A percentile compares a stretch with the other conserved stretches of the same genome.
Evolutionary conservation across 306 rosid species (phyloP).

Genomic region (Neltuma alba): DNA sequence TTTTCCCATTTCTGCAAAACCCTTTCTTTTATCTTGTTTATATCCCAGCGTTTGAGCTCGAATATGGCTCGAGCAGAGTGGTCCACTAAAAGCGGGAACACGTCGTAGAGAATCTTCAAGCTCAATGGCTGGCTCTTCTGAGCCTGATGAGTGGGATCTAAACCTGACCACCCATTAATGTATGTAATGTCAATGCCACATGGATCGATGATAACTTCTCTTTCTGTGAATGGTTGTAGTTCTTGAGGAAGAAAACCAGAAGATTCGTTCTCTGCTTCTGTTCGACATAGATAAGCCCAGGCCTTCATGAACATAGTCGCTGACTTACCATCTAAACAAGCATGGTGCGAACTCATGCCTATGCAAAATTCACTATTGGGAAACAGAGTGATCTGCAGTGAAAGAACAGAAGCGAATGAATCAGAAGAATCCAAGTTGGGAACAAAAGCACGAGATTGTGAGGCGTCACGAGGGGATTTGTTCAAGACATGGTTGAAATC

Average conservation of each 20-base stretch:
- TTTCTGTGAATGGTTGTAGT: constrained; percentile 37
- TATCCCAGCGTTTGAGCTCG: constrained; percentile 13
- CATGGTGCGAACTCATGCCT: constrained; percentile 46
- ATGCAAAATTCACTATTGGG: constrained; percentile 44
- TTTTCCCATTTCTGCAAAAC: not conserved
- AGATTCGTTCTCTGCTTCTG: not conserved
- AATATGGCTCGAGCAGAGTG: constrained; percentile 36
- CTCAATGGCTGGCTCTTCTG: not conserved
- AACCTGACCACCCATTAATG: not conserved
- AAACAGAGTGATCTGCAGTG: constrained; percentile 52
- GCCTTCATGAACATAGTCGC: constrained; percentile 42
- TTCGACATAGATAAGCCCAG: constrained; percentile 43
- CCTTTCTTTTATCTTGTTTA: constrained; percentile 10
- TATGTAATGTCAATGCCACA: constrained; percentile 12
- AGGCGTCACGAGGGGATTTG: constrained; percentile 11
- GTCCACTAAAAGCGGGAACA: not conserved
- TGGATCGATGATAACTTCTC: constrained; percentile 41
- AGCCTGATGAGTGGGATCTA: not conserved
- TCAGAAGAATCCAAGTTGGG: constrained; percentile 37
- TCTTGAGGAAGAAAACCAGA: constrained; percentile 15
- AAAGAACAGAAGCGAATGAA: constrained; percentile 10
- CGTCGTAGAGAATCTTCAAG: not conserved
- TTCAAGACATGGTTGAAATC: not conserved
- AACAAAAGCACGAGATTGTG: constrained; percentile 34
- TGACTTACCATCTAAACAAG: constrained; percentile 43